Percentiles rank a stretch among this genome's conserved stretches.
Conservation (phyloP, 805 yeast genomes). For the Starmerella geochares region DNA sequence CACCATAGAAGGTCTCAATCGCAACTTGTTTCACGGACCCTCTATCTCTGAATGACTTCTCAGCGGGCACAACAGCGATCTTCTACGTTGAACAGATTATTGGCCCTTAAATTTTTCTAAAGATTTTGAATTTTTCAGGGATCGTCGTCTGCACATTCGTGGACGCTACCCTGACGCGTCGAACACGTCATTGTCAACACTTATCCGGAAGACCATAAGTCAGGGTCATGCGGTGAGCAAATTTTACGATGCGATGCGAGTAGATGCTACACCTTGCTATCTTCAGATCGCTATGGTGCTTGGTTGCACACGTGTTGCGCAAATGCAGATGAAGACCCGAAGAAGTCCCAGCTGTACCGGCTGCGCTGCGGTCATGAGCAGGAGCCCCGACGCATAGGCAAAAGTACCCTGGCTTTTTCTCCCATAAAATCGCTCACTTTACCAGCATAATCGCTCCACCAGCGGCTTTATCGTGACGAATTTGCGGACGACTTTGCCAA, state of each 20-base stretch:
- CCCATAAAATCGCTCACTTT: too few relatives aligned
- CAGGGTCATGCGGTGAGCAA: not conserved
- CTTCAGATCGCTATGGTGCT: not conserved
- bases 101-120: too few relatives aligned
- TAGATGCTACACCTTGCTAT: not conserved
- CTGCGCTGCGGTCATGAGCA: too few relatives aligned
- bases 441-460: not conserved
- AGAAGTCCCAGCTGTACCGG: too few relatives aligned
- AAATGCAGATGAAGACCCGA: not conserved
- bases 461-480: not conserved
- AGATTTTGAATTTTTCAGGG: not conserved
- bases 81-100: too few relatives aligned
- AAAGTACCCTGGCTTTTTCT: too few relatives aligned
- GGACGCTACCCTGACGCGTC: conserved; percentile 1
- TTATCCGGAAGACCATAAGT: not conserved
- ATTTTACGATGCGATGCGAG: not conserved
- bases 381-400: too few relatives aligned
- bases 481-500: not conserved
- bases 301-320: not conserved
- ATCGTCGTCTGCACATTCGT: not conserved
- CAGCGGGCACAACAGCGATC: too few relatives aligned
- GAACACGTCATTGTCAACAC: not conserved
- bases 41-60: too few relatives aligned
- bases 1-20: too few relatives aligned
- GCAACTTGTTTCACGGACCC: too few relatives aligned